Evolutionary conservation across 495 filamentous ascomycete species (phyloP).

Genomic region (Choiromyces venosus): DNA sequence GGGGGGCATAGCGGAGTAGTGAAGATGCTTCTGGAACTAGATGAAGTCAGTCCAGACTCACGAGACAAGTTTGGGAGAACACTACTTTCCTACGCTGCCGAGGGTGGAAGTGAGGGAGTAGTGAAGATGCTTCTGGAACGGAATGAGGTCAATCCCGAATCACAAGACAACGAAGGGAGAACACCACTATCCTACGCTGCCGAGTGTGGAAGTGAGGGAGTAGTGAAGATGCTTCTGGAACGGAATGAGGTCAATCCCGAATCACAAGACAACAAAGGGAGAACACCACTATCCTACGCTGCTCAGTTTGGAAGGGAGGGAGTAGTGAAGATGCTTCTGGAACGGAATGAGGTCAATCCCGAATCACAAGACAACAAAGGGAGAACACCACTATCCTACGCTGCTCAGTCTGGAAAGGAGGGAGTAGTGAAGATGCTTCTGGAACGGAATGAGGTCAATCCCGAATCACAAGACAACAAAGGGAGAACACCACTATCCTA

Average conservation of each 20-base stretch:
- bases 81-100: too few species aligned
- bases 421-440: conserved; percentile 37
- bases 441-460: conserved; percentile 17
- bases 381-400: conserved; percentile 41
- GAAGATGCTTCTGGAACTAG: too few species aligned
- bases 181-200: too few species aligned
- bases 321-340: conserved; percentile 40
- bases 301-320: conserved; percentile 37
- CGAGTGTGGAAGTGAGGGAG: too few species aligned
- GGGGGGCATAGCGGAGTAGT: conserved; percentile 34
- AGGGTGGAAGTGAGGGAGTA: too few species aligned
- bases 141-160: too few species aligned
- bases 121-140: too few species aligned
- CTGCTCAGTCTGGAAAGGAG: conserved; percentile 35
- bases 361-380: conserved; percentile 7
- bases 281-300: conserved; percentile 34
- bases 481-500: conserved; percentile 44
- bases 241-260: too few species aligned
- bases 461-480: conserved; percentile 23
- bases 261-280: conserved; percentile 11
- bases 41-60: too few species aligned
- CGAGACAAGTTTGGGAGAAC: too few species aligned
- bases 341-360: neutral
- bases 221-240: too few species aligned
- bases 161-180: too few species aligned